phyloP scores from a whole-genome alignment of 1,284 basidiomycete genomes.

The Ceratobasidium sp. region DNA sequence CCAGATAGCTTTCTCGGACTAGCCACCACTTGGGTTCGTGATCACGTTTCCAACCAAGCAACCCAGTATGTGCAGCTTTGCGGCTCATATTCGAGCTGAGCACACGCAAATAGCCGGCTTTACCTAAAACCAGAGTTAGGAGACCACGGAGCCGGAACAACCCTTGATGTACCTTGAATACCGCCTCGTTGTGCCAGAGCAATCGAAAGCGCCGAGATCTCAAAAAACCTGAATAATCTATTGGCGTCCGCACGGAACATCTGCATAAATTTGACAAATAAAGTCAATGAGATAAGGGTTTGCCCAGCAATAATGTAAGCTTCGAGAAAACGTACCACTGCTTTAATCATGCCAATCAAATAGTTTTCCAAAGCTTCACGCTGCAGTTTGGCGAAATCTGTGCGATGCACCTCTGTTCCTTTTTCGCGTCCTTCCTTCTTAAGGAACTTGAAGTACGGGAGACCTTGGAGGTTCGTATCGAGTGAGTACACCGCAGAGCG shows the following conservation, averaged over 20 bases:
- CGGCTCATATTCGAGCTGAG: constrained; percentile 54
- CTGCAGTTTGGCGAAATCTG: constrained; percentile 81
- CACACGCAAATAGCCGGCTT: constrained; percentile 82
- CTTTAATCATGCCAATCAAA: constrained; percentile 84
- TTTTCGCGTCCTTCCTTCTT: constrained; percentile 63
- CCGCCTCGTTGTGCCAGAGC: constrained; percentile 84
- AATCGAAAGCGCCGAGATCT: constrained; percentile 89
- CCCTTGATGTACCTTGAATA: constrained; percentile 52
- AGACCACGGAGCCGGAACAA: background rate
- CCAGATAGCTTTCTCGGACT: constrained; percentile 90
- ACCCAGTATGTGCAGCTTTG: constrained; percentile 57
- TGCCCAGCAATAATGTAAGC: constrained; percentile 14
- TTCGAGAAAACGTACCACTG: constrained; percentile 68
- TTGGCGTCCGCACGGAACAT: constrained; percentile 98
- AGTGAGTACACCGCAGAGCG: constrained; percentile 6
- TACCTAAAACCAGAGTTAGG: constrained; percentile 58
- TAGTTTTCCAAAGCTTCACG: constrained; percentile 87
- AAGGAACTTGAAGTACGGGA: constrained; percentile 88
- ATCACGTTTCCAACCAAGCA: constrained; percentile 63
- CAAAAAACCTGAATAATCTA: constrained; percentile 91
- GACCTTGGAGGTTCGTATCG: constrained; percentile 56
- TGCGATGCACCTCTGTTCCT: constrained; percentile 60
- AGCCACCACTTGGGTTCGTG: constrained; percentile 90
- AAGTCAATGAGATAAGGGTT: constrained; percentile 29
- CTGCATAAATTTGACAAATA: constrained; percentile 57